These are phyloP conservation scores for Yarrowia galli DNA, from an alignment of 1,139 yeast genomes.

Conservation along the genomic window DNA sequence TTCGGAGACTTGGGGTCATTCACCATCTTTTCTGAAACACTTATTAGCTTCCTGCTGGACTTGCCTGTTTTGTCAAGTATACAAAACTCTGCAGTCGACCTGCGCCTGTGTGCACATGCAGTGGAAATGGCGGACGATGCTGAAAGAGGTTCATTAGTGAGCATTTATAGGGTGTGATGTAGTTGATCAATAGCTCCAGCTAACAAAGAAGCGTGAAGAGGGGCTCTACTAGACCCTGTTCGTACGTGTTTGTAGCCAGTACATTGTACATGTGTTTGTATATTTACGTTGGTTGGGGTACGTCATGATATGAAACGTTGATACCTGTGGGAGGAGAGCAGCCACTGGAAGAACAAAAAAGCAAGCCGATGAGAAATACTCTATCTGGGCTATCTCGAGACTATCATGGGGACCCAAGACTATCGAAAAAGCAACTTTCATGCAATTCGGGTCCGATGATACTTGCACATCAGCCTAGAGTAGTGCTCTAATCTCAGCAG, in stretches of 20 bases:
- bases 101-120: neutral
- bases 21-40: no score
- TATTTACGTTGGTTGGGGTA: no score
- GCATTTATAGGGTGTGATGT: neutral
- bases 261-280: no score
- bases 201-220: no score
- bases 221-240: no score
- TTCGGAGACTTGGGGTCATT: no score
- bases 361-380: neutral
- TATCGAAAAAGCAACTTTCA: neutral
- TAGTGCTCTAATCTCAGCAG: no score
- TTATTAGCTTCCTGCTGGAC: constrained; percentile 7
- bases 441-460: neutral
- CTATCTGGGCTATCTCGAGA: neutral
- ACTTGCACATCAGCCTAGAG: neutral
- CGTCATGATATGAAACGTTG: neutral
- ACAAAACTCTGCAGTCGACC: constrained; percentile 5
- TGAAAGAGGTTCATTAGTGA: neutral
- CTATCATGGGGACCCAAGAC: neutral
- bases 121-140: constrained; percentile 26
- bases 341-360: neutral
- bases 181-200: neutral
- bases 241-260: no score
- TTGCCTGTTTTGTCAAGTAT: constrained; percentile 3
- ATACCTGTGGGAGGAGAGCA: neutral